phyloP scores from a whole-genome alignment of 2,329 filamentous ascomycete genomes.

The Fusarium sp. region DNA sequence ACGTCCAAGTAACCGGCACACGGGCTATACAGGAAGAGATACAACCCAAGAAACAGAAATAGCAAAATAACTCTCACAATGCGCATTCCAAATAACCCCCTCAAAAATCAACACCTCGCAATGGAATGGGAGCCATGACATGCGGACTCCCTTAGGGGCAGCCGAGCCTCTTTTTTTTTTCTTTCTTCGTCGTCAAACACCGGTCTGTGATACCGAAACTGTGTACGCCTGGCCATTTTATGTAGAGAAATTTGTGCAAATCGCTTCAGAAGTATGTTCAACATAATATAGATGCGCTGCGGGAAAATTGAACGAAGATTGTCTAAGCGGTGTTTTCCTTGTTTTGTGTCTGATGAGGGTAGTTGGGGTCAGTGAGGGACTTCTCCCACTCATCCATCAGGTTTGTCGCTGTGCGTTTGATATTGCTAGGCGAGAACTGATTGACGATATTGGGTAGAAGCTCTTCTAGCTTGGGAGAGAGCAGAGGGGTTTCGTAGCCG shows the following conservation, averaged over 20 bases:
- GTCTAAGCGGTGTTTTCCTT: constrained; percentile 52
- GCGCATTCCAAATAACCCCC: constrained; percentile 28
- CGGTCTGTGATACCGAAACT: constrained; percentile 40
- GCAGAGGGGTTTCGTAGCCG: constrained; percentile 48
- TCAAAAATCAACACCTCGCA: constrained; percentile 22
- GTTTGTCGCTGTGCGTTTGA: constrained; percentile 85
- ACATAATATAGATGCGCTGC: constrained; percentile 34
- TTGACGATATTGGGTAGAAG: constrained; percentile 78
- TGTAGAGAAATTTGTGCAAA: constrained; percentile 28
- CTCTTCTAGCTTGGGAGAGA: constrained; percentile 64
- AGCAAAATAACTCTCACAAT: constrained; percentile 21
- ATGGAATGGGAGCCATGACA: constrained; percentile 23
- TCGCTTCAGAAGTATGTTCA: constrained; percentile 38
- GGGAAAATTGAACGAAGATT: constrained; percentile 17
- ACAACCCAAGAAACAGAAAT: constrained; percentile 22
- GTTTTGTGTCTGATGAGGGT: constrained; percentile 43
- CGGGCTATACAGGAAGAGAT: constrained; percentile 25
- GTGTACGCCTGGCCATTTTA: constrained; percentile 28
- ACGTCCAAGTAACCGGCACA: constrained; percentile 10
- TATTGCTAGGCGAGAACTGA: constrained; percentile 78
- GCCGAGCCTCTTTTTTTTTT: constrained; percentile 23
- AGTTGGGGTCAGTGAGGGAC: constrained; percentile 52
- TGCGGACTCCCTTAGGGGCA: constrained; percentile 33
- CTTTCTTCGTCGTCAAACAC: constrained; percentile 38
- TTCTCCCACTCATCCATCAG: constrained; percentile 94